These are phyloP conservation scores for Populus deltoides DNA, from an alignment of 345 rosid species.

Conservation along the genomic window DNA sequence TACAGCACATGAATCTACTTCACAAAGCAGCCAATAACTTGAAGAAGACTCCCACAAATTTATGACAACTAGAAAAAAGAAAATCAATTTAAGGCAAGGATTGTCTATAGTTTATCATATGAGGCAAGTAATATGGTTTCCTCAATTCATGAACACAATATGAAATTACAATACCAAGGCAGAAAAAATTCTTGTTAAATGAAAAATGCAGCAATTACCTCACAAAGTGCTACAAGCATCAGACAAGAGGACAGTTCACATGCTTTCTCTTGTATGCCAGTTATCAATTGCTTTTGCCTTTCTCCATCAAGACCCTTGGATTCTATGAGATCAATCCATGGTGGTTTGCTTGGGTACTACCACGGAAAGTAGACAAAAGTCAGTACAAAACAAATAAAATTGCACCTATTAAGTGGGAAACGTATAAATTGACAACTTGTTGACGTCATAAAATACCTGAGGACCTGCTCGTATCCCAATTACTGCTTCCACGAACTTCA, in stretches of 20 bases:
- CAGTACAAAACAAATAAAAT: not conserved
- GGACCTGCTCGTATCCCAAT: conserved; percentile 53
- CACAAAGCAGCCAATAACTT: not conserved
- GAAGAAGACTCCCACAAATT: not conserved
- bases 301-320: conserved; percentile 81
- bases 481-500: conserved; percentile 89
- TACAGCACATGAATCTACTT: not conserved
- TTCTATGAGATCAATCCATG: conserved; percentile 56
- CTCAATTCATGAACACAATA: not conserved
- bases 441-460: conserved; percentile 38
- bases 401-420: not conserved
- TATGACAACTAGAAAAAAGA: not conserved
- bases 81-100: not conserved
- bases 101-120: not conserved
- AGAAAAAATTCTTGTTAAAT: not conserved
- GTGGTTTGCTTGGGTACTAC: conserved; percentile 81
- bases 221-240: conserved; percentile 84
- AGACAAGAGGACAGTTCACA: conserved; percentile 55
- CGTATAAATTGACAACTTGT: not conserved
- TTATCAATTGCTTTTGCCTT: conserved; percentile 59
- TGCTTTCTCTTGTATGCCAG: conserved; percentile 54
- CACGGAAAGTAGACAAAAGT: conserved; percentile 5
- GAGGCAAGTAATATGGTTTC: not conserved
- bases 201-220: conserved; percentile 48
- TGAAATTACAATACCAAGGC: not conserved